Conservation (phyloP, 768 basidiomycete species). For the Vararia minispora region DNA sequence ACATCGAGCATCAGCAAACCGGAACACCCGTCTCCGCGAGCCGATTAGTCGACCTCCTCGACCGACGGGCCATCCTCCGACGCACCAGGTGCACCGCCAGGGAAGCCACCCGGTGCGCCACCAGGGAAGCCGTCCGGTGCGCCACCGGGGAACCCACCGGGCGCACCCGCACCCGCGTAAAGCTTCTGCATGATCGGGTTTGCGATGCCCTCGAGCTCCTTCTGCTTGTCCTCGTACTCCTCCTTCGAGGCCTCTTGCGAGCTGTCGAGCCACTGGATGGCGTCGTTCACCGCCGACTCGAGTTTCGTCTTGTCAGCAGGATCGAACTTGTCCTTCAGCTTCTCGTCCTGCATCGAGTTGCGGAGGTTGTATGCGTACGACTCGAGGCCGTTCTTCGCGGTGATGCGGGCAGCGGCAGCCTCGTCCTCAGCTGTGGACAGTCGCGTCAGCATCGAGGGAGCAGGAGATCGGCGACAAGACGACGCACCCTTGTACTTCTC, state of each 20-base stretch:
- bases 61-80: conserved; percentile 81
- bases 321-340: conserved; percentile 83
- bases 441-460: conserved; percentile 8
- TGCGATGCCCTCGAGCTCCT: conserved; percentile 81
- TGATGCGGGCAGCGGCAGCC: conserved; percentile 72
- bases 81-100: conserved; percentile 45
- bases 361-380: conserved; percentile 94
- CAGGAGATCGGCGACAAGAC: not conserved
- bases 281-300: conserved; percentile 68
- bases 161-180: conserved; percentile 47
- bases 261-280: conserved; percentile 76
- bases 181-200: conserved; percentile 67
- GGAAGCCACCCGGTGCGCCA: conserved; percentile 62
- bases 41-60: conserved; percentile 75
- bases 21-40: too few relatives aligned
- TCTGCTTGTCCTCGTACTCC: conserved; percentile 88
- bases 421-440: conserved; percentile 65
- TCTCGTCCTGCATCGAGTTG: conserved; percentile 77
- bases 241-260: conserved; percentile 90
- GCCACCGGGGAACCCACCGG: conserved; percentile 35
- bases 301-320: conserved; percentile 77
- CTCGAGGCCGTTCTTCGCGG: conserved; percentile 86
- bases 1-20: too few relatives aligned
- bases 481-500: conserved; percentile 81
- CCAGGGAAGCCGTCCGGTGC: conserved; percentile 30